Evolutionary conservation across 192 early-diverging fungal species (phyloP), one percentile per base, ranked within the genome.

Genomic region (Linnemannia hyalina): DNA sequence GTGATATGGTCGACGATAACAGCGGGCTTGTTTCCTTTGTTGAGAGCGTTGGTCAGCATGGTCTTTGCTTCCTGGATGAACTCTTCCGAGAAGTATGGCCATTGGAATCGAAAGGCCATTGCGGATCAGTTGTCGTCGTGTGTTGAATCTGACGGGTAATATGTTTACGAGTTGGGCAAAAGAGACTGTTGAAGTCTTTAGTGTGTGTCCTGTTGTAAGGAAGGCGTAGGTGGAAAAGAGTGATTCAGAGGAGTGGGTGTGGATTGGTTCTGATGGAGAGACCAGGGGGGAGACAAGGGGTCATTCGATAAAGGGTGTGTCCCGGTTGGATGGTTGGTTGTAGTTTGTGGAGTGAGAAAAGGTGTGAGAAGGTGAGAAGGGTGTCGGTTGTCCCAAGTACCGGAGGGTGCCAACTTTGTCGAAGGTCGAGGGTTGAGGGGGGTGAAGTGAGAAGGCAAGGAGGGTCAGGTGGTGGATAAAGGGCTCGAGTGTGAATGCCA

Each of bases 71-170:
- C 93, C 26, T 95, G 92, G 72, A 97, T 94, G 84, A 99, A 99
- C 75, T 95, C 95, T 46, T 90, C 87, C 81, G 93, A 94, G 89
- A 99, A 99, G 35, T 92, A 88, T 22, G 96, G 96, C 99, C 99
- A 99, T 87, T 96, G 97, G 89, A 99, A 97, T 84, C 95, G 96
- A 91, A 99, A 99, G 35, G 95, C 93, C 97, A 98, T 98, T 74
- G 52, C 46, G 57, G 42, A 74, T 35, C 44, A 80, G 26, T 52
- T 52, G 49, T 65, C 60, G 55, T 57, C 42, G 42, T 41, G 47
- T 49, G 73, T 81, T 32, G 65, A 35, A 35, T 70, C 49, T 32
- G 68, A 63, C 55, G 55, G 23, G 4, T 15, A 52, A 52, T 69
- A 5, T 52, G 44, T 74, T 52, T 44, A 73, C 26, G 41, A 46